These are phyloP conservation scores for Ceratobasidium sp. DNA, from an alignment of 1,284 basidiomycete genomes.

Conservation along the genomic window DNA sequence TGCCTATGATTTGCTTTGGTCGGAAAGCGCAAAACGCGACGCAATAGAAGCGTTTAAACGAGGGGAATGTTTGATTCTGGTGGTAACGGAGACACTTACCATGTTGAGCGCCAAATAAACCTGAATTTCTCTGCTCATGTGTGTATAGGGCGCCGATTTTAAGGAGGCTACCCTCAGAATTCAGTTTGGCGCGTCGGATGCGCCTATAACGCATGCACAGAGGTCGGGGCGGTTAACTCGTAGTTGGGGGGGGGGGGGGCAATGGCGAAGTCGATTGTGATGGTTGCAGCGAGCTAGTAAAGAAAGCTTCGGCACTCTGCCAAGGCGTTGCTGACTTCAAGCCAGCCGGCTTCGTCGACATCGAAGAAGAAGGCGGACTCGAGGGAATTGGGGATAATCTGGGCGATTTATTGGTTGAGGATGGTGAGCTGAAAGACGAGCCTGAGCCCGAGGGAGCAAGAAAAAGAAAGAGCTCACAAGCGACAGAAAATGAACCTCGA, in stretches of 20 bases:
- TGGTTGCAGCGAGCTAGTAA: conserved; percentile 2
- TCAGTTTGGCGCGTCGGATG: not conserved
- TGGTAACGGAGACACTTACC: not conserved
- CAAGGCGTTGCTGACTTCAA: not conserved
- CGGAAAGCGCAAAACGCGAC: conserved; percentile 5
- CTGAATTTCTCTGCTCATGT: too few relatives aligned
- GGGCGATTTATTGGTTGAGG: not conserved
- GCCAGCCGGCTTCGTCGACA: not conserved
- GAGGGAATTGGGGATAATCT: not conserved
- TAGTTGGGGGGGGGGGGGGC: not conserved
- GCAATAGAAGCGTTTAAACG: not conserved
- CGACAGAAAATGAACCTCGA: not conserved
- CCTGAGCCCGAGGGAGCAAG: not conserved
- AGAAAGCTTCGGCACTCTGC: not conserved
- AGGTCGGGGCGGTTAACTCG: not conserved
- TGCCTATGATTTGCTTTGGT: not conserved
- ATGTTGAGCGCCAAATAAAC: not conserved
- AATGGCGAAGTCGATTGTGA: not conserved
- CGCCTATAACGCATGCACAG: not conserved
- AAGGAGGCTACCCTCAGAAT: not conserved
- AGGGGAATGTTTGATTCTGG: not conserved
- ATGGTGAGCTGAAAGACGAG: not conserved
- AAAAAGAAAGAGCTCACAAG: not conserved
- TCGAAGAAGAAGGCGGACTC: not conserved
- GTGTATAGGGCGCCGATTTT: conserved; percentile 10